Base-by-base conservation (phyloP, 352 stramenopile genomes). In the Phytophthora palmivora region DNA sequence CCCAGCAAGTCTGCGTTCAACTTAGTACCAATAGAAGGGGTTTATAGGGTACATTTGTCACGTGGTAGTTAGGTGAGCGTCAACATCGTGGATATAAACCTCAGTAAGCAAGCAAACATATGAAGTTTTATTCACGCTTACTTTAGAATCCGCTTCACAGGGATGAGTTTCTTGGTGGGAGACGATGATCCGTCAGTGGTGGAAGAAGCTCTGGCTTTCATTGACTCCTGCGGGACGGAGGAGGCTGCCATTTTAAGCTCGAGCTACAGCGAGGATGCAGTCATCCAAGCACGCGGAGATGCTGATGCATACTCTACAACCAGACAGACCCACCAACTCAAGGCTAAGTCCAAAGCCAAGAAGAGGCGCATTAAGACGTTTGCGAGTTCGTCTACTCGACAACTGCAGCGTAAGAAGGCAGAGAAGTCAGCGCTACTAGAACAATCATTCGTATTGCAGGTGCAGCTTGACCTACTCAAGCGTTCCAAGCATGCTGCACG, bases 351-450 rank as follows among this genome's bases (percentile, higher is more conserved):
- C 5, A 58, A 19, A 21, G 28, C 43, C 16, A 68, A 63, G 37
- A 68, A 63, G 42, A 49, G 36, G 24, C 60, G 60, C 12, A 32
- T 63, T 39, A 63, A 58, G 16, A 63, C 44, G 1, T 63, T 63
- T 43, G 60, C 60, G 3, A 68, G 60, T 24, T 68, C 60, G 19
- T 68, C 60, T 11, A 68, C 52, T 19, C 51, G 52, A 6, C 60
- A 63, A n/a, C 32, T 63, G 28, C 52, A 68, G 33, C 36, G 52
- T 3, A 68, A 63, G 18, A 68, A 48, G 6, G 44, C 45, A n/a
- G 60, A 68, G 32, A 39, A 16, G 14, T 3, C 18, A 51, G 38
- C 36, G 15, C 39, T 68, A 26, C 37, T 46, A 4, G 52, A 63
- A 7, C 36, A 68, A 34, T 21, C 32, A 11, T 28, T 63, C 5